Evolutionary conservation across 352 stramenopile species (phyloP), one percentile per base, ranked within the genome.

Genomic region (Phytophthora colocasiae): DNA sequence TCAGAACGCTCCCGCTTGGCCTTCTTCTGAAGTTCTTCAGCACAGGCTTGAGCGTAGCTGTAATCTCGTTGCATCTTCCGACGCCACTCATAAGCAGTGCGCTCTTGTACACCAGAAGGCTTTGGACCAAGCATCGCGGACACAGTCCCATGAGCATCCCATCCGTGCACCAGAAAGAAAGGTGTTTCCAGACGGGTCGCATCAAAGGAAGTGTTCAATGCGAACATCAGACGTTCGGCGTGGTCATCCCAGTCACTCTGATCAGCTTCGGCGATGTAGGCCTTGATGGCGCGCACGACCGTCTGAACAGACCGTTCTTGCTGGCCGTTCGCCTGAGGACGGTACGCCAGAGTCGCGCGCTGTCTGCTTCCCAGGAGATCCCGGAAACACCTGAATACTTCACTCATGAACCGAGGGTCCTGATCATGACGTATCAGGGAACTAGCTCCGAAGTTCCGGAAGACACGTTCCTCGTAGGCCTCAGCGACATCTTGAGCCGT

Each of bases 11-110:
- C n/a, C n/a, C n/a, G n/a, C n/a, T n/a, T n/a, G n/a, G n/a, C n/a
- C n/a, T n/a, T n/a, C n/a, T n/a, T n/a, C n/a, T n/a, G n/a, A n/a
- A n/a, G n/a, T n/a, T n/a, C n/a, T n/a, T n/a, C n/a, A n/a, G n/a
- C n/a, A n/a, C n/a, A n/a, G n/a, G n/a, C n/a, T n/a, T n/a, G n/a
- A n/a, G n/a, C n/a, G n/a, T 59, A 50, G 19, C 40, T 27, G 14
- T 66, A 66, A 3, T 55, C 48, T n/a, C 31, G 22, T 31, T 59
- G 40, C 4, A 60, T 10, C 19, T 66, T 60, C 1, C 48, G 39
- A 2, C 48, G 17, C 29, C 58, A 55, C 40, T 66, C 58, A 15
- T 49, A 66, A 0, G 41, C 40, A 14, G 29, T 59, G 1, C 31
- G 58, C 41, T 66, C 58, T 2, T n/a, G 22, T 2, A 53, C 5